These are phyloP conservation scores for Pharnaceum exiguum DNA, from an alignment of 148 eudicot genomes.

Conservation along the genomic window DNA sequence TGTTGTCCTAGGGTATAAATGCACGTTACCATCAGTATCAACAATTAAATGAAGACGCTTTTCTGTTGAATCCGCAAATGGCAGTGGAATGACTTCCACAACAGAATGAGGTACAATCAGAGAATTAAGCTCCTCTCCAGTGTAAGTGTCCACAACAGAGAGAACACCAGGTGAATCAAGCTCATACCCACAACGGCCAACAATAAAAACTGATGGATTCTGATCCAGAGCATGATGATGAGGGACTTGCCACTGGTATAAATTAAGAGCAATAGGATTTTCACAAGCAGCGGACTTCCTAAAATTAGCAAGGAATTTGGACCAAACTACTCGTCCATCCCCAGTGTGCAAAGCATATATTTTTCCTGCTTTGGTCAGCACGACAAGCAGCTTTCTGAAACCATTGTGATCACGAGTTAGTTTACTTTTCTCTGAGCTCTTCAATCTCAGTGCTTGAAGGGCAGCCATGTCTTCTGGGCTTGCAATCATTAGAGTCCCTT, in stretches of 20 bases:
- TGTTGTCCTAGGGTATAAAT: constrained; percentile 75
- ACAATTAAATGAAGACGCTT: constrained; percentile 75
- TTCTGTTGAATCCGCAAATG: constrained; percentile 82
- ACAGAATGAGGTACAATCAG: constrained; percentile 52
- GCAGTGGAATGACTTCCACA: constrained; percentile 74
- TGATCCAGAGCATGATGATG: constrained; percentile 96
- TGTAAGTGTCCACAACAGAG: constrained; percentile 76
- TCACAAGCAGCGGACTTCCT: constrained; percentile 63
- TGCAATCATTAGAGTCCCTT: constrained; percentile 95
- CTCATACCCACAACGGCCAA: constrained; percentile 73
- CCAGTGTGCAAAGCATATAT: constrained; percentile 91
- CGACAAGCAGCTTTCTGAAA: constrained; percentile 82
- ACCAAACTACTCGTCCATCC: constrained; percentile 96
- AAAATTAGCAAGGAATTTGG: constrained; percentile 56
- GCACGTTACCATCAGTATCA: constrained; percentile 53
- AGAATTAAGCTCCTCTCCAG: constrained; percentile 60
- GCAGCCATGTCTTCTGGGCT: constrained; percentile 85
- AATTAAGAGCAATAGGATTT: constrained; percentile 55
- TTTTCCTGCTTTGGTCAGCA: constrained; percentile 84
- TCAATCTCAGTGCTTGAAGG: constrained; percentile 76
- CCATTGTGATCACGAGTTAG: constrained; percentile 97
- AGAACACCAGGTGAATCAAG: constrained; percentile 62
- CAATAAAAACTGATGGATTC: constrained; percentile 82
- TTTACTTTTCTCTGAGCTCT: constrained; percentile 88
- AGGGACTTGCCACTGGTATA: constrained; percentile 93